Evolutionary conservation across 1,139 yeast species (phyloP), one percentile per base, ranked within the genome.

Genomic region (Debaryomycetaceae sp.): DNA sequence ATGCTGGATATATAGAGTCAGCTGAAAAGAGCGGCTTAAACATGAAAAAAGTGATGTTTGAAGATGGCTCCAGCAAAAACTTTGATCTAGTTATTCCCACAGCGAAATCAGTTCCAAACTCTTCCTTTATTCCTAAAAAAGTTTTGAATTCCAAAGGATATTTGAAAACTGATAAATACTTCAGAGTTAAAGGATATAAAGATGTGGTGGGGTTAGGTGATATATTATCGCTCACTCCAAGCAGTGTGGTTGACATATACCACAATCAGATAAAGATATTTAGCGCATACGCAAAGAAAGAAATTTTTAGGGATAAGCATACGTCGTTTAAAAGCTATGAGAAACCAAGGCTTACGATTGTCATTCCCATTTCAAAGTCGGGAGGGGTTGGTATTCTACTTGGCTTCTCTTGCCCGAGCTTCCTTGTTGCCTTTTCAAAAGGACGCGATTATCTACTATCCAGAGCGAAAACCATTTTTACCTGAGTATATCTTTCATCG

Each of bases 371-470:
- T 35, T 60, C 68, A 1, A 57, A 54, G 39, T 49, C 50, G 2
- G 68, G 67, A 36, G 69, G 70, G 20, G 65, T 64, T 27, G 69
- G 67, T 9, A 40, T 55, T 6, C 27, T 56, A 0, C 63, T 53
- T 46, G 74, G 72, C 5, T 60, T 57, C 51, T 34, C 47, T 3
- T 43, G 60, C 7, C 75, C 76, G 2, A 61, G 46, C 39, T 68
- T 69, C 45, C 13, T 66, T 8, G 64, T 67, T 14, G 47, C 52
- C 47, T n/a, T 50, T 6, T 6, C 60, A 22, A 72, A 69, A 51
- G 40, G 59, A 4, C 59, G 49, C 39, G 62, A 60, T 43, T 64
- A 37, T 37, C 52, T 57, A 53, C 49, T 63, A 31, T 42, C 60
- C 4, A 48, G 52, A 35, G 55, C 52, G n/a, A 36, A 27, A 11